Percentiles rank a stretch among this genome's conserved stretches.
These are phyloP conservation scores for Chamaecrista fasciculata DNA, from an alignment of 306 rosid species.

Conservation along the genomic window DNA sequence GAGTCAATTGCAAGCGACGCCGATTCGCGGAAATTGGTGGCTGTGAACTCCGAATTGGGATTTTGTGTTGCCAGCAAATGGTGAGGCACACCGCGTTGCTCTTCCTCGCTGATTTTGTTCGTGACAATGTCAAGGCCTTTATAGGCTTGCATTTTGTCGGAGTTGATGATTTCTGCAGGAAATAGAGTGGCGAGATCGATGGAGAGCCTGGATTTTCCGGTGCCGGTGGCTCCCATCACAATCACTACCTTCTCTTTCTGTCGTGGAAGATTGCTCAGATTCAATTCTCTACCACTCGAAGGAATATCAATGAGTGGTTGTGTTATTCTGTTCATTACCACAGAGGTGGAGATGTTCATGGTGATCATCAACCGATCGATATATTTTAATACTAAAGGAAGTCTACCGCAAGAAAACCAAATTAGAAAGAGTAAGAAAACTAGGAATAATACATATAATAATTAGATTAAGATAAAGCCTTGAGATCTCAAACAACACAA, in stretches of 20 bases:
- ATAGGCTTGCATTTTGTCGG: conserved; percentile 88
- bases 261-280: conserved; percentile 27
- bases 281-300: conserved; percentile 34
- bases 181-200: conserved; percentile 63
- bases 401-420: background rate
- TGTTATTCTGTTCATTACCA: conserved; percentile 39
- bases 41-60: conserved; percentile 59
- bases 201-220: conserved; percentile 82
- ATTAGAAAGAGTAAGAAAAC: background rate
- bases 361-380: background rate
- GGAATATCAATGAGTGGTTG: conserved; percentile 44
- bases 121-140: conserved; percentile 72
- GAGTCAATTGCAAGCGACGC: conserved; percentile 44
- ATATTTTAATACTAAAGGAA: background rate
- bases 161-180: conserved; percentile 70
- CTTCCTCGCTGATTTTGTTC: conserved; percentile 68
- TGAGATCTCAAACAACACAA: background rate
- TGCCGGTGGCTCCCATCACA: conserved; percentile 83
- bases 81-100: conserved; percentile 65
- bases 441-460: background rate
- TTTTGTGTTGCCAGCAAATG: conserved; percentile 64
- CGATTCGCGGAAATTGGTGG: conserved; percentile 43
- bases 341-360: conserved; percentile 36
- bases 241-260: conserved; percentile 73
- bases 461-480: too few species aligned